Base-by-base conservation (phyloP, 257 asterid species). In the Orobanche coerulescens region DNA sequence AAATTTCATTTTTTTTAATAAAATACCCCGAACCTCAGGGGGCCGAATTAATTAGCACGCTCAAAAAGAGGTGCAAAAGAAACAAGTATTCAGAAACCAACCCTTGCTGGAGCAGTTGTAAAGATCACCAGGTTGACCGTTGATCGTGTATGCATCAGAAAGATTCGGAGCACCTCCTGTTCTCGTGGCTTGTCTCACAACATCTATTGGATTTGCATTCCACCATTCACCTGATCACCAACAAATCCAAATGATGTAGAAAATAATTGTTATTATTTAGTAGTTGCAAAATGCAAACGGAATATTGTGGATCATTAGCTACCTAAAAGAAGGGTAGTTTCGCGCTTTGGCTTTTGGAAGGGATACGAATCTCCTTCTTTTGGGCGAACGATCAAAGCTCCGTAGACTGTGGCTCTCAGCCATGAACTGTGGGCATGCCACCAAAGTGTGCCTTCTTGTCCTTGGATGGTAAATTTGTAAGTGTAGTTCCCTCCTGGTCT, bases 341-440 rank as follows among this genome's bases (percentile, higher is more conserved):
- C 88, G n/a, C 83, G 88, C 59, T 77, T 83, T 10, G 96, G 95
- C 80, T 83, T 86, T 31, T 76, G 64, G 65, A 88, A 88, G 1
- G 96, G 96, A 51, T 85, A 85, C 0, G 84, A 69, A 0, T 74
- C 85, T 67, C 93, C 96, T 54, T 66, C 73, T 70, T 54, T 78
- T 0, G 96, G 96, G 42, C 57, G 85, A 58, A 88, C 81, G 58
- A 88, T 62, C 19, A 88, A 48, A 51, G 90, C 96, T 34, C 96
- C 96, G 12, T 88, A 88, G 22, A 83, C 90, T 0, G 95, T 88
- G 62, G 96, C 96, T 69, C 96, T 80, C 51, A 88, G 88, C 96
- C 96, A 88, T 4, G 96, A 88, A 72, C 96, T 88, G 73, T 88
- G 96, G 30, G 96, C 96, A 30, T 88, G 96, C 96, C 96, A 88